Percentiles rank a stretch among this genome's conserved stretches.
phyloP scores from a whole-genome alignment of 768 basidiomycete species.

The Rhodocollybia butyracea region DNA sequence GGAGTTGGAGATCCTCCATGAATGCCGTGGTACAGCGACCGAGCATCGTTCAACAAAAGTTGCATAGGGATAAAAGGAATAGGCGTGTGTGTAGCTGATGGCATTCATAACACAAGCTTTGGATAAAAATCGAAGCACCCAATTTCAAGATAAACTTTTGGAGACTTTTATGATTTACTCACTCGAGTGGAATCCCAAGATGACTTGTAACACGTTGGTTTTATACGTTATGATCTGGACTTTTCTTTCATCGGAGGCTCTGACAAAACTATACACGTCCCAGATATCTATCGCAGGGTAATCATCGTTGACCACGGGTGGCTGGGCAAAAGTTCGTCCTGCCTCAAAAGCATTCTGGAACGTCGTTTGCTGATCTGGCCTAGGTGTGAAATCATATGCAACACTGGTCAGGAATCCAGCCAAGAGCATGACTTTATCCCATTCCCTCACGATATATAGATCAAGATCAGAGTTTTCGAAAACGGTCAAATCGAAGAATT shows the following conservation, averaged over 20 bases:
- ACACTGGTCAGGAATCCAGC: conserved; percentile 28
- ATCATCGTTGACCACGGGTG: conserved; percentile 2
- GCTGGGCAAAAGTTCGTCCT: background rate
- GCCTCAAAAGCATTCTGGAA: conserved; percentile 10
- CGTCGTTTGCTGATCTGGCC: conserved; percentile 14
- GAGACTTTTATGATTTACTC: conserved; percentile 12
- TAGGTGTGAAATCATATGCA: conserved; percentile 27
- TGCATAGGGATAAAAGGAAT: conserved; percentile 36
- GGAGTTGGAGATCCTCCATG: conserved; percentile 9
- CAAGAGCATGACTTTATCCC: conserved; percentile 23
- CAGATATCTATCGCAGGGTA: background rate
- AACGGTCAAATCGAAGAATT: conserved; percentile 43
- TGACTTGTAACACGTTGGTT: conserved; percentile 28
- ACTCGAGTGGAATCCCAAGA: conserved; percentile 51
- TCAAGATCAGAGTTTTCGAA: conserved; percentile 52
- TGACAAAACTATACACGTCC: conserved; percentile 28
- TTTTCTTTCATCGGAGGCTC: conserved; percentile 16
- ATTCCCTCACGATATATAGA: conserved; percentile 35
- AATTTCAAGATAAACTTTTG: background rate
- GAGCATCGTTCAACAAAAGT: conserved; percentile 29
- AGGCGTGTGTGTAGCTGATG: conserved; percentile 37
- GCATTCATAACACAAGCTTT: conserved; percentile 43
- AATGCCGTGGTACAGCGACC: background rate
- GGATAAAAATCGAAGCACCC: background rate
- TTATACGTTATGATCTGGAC: conserved; percentile 39